A percentile compares a stretch with the other conserved stretches of the same genome.
Evolutionary conservation across 768 basidiomycete species (phyloP).

Genomic region (Mycena alexandri): DNA sequence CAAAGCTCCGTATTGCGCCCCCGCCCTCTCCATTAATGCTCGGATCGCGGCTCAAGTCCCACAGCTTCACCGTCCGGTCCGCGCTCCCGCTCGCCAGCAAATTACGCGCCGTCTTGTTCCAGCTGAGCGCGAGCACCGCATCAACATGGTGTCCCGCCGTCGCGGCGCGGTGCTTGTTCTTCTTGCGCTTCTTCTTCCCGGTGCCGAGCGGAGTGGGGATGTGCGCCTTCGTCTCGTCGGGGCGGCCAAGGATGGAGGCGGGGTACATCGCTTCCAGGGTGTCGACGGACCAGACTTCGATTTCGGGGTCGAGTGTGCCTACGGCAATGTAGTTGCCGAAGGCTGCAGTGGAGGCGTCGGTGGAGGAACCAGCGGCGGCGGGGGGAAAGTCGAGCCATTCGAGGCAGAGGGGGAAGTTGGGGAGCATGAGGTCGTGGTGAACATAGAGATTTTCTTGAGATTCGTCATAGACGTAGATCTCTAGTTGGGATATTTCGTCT

Average conservation of each 20-base stretch:
- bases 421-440: constrained; percentile 98
- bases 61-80: constrained; percentile 95
- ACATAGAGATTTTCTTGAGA: constrained; percentile 91
- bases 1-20: constrained; percentile 88
- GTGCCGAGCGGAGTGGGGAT: constrained; percentile 86
- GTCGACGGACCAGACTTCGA: constrained; percentile 98
- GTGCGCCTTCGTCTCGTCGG: constrained; percentile 85
- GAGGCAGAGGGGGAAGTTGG: constrained; percentile 96
- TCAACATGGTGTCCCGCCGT: constrained; percentile 89
- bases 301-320: constrained; percentile 96
- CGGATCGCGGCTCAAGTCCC: constrained; percentile 88
- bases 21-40: constrained; percentile 61
- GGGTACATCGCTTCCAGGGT: constrained; percentile 95
- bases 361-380: constrained; percentile 59
- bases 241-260: constrained; percentile 89
- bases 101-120: constrained; percentile 93
- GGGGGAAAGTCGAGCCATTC: constrained; percentile 99
- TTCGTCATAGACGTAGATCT: constrained; percentile 97
- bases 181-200: constrained; percentile 97
- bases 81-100: constrained; percentile 93
- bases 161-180: constrained; percentile 73
- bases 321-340: constrained; percentile 95
- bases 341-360: constrained; percentile 48
- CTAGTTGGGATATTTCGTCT: constrained; percentile 95
- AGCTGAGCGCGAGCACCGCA: constrained; percentile 91